Percentiles rank a stretch among this genome's conserved stretches.
Evolutionary conservation across 1,139 yeast genomes (phyloP).

Genomic region (Lizanozyma gosingica): DNA sequence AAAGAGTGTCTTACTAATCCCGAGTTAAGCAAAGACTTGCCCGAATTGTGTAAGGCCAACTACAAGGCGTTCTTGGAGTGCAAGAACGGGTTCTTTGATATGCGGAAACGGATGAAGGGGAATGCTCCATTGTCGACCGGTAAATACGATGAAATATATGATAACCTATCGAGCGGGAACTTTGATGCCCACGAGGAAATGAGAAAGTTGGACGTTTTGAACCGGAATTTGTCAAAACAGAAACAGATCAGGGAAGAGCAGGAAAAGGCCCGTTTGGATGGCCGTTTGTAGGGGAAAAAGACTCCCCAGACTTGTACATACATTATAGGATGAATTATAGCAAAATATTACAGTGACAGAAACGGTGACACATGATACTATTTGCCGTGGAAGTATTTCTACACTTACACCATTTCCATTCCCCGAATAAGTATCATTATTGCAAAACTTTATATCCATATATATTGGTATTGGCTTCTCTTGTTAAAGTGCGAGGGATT

Average conservation of each 20-base stretch:
- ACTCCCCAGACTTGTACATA: no score
- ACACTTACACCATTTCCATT: no score
- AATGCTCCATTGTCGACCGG: constrained; percentile 93
- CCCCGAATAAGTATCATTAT: no score
- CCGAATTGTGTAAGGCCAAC: constrained; percentile 82
- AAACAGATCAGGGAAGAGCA: constrained; percentile 15
- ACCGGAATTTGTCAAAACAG: constrained; percentile 33
- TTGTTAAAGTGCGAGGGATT: no score
- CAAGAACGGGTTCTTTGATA: constrained; percentile 74
- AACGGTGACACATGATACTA: no score
- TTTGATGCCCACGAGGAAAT: constrained; percentile 78
- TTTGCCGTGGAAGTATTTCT: no score
- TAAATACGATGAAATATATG: constrained; percentile 78
- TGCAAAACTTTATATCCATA: no score
- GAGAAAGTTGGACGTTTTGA: constrained; percentile 51
- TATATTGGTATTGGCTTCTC: no score
- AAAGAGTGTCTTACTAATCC: constrained; percentile 81
- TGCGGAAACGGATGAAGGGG: constrained; percentile 88
- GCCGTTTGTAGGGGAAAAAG: background rate
- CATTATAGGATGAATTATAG: no score
- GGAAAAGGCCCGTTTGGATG: constrained; percentile 1
- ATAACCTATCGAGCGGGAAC: constrained; percentile 68
- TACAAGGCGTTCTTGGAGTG: constrained; percentile 84
- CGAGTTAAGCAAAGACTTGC: constrained; percentile 63
- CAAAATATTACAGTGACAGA: no score